phyloP scores from a whole-genome alignment of 495 filamentous ascomycete species.

The Oleoguttula mirabilis region DNA sequence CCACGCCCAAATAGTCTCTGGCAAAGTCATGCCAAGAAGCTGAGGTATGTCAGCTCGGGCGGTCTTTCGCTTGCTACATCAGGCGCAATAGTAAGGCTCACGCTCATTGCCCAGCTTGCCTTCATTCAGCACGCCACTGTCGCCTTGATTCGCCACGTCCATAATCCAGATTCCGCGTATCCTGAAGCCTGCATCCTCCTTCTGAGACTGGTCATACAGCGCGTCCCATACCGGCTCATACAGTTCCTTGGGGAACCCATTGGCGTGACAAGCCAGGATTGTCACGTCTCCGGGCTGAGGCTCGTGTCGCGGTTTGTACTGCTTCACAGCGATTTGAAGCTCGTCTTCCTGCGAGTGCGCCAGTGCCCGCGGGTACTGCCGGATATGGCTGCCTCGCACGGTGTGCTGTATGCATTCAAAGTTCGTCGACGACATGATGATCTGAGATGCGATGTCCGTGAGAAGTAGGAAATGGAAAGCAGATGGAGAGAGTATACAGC shows the following conservation, averaged over 20 bases:
- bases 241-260: conserved; percentile 84
- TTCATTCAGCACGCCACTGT: conserved; percentile 66
- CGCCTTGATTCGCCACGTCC: conserved; percentile 67
- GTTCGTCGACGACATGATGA: conserved; percentile 27
- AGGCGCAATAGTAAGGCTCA: too few species aligned
- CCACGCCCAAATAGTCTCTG: conserved; percentile 64
- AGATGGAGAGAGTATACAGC: too few species aligned
- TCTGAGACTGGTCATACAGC: conserved; percentile 44
- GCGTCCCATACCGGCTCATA: conserved; percentile 86
- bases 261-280: conserved; percentile 73
- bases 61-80: too few species aligned
- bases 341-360: conserved; percentile 45
- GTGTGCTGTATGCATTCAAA: conserved; percentile 27
- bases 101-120: conserved; percentile 62
- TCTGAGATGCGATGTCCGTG: too few species aligned
- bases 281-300: conserved; percentile 64
- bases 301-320: conserved; percentile 59
- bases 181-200: conserved; percentile 49
- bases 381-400: conserved; percentile 29
- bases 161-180: conserved; percentile 79
- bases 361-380: conserved; percentile 26
- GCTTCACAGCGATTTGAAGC: conserved; percentile 62
- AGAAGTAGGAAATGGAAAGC: too few species aligned
- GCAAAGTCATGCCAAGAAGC: conserved; percentile 46
- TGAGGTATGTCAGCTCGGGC: too few species aligned